Evolutionary conservation across 2,329 filamentous ascomycete genomes (phyloP).

Genomic region (Hypoxylon sp.): DNA sequence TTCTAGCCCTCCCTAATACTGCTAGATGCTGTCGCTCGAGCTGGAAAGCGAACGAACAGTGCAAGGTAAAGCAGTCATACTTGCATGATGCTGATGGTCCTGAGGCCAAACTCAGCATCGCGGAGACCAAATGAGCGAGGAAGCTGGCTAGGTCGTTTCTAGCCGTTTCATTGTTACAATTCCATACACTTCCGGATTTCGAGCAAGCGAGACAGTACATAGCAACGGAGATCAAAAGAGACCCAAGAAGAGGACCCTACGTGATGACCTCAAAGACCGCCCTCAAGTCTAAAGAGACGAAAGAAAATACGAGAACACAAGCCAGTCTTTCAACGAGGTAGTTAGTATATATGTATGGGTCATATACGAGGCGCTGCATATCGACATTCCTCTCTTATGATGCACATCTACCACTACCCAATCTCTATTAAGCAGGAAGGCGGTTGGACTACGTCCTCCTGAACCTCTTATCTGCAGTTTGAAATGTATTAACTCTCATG

Average conservation of each 20-base stretch:
- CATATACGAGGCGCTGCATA: slow-evolving; percentile 23
- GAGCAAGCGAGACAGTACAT: slow-evolving; percentile 36
- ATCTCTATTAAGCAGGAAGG: not conserved
- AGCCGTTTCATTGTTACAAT: slow-evolving; percentile 36
- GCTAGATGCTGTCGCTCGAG: slow-evolving; percentile 10
- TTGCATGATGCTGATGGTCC: not conserved
- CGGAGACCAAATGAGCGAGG: not conserved
- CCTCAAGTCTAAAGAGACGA: slow-evolving; percentile 34
- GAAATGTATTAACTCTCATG: slow-evolving; percentile 14
- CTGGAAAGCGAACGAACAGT: slow-evolving; percentile 17
- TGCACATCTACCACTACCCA: slow-evolving; percentile 12
- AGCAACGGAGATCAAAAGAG: slow-evolving; percentile 34
- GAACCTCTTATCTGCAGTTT: not conserved
- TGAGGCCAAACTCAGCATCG: not conserved
- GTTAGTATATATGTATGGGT: slow-evolving; percentile 35
- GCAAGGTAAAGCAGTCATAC: slow-evolving; percentile 9
- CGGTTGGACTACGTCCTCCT: not conserved
- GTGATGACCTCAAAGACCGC: slow-evolving; percentile 44
- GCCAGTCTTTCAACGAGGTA: slow-evolving; percentile 33
- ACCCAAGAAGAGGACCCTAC: slow-evolving; percentile 23
- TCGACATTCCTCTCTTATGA: slow-evolving; percentile 17
- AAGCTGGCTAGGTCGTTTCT: slow-evolving; percentile 18
- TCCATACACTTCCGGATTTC: slow-evolving; percentile 28
- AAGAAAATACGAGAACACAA: slow-evolving; percentile 39
- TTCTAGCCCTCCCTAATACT: slow-evolving; percentile 11